A percentile compares a stretch with the other conserved stretches of the same genome.
These are phyloP conservation scores for Ananas comosus DNA, from an alignment of 176 grass and related monocot genomes.

Conservation along the genomic window DNA sequence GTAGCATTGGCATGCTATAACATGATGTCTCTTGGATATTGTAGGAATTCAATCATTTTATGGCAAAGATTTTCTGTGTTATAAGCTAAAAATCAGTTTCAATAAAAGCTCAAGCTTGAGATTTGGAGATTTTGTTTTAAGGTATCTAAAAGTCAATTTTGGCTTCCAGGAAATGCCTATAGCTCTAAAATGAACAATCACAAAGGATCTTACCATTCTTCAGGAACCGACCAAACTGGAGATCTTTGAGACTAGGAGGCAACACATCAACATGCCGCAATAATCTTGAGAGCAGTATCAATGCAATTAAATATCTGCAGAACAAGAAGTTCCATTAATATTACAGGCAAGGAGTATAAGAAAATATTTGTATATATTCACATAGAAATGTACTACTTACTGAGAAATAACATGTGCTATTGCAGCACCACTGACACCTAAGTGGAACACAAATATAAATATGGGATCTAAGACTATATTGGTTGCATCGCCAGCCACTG, in stretches of 20 bases:
- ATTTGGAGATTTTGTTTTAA: too few species aligned
- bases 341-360: slow-evolving; percentile 21
- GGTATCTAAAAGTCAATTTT: too few species aligned
- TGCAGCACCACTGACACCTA: slow-evolving; percentile 83
- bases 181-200: not conserved
- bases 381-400: slow-evolving; percentile 35
- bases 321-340: slow-evolving; percentile 22
- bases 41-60: too few species aligned
- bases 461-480: slow-evolving; percentile 88
- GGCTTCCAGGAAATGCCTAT: not conserved
- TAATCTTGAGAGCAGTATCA: slow-evolving; percentile 66
- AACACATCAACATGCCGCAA: slow-evolving; percentile 43
- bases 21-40: not conserved
- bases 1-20: not conserved
- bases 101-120: too few species aligned
- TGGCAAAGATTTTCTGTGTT: too few species aligned
- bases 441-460: slow-evolving; percentile 81
- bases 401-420: slow-evolving; percentile 98
- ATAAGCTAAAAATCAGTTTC: too few species aligned
- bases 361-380: not conserved
- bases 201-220: slow-evolving; percentile 51
- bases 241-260: slow-evolving; percentile 47
- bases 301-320: slow-evolving; percentile 67
- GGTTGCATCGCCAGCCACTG: slow-evolving; percentile 71
- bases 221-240: slow-evolving; percentile 65